Conservation (phyloP, 768 basidiomycete genomes). For the Leccinum imitatum region DNA sequence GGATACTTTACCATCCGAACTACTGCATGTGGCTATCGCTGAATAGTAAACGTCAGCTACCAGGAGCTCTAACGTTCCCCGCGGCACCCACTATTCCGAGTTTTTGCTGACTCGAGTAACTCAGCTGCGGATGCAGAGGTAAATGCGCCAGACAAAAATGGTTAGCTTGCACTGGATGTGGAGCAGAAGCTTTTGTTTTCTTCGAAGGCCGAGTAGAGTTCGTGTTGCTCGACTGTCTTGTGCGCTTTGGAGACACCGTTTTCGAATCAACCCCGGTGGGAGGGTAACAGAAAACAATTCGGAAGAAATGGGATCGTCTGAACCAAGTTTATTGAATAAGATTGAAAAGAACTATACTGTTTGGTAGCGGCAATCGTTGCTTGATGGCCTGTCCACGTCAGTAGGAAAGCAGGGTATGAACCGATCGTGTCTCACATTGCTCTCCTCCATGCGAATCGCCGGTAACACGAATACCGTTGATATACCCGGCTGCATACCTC, state of each 20-base stretch:
- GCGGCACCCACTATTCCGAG: constrained; percentile 21
- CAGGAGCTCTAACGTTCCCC: background rate
- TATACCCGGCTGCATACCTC: too few relatives aligned
- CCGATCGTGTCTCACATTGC: too few relatives aligned
- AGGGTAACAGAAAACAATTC: constrained; percentile 16
- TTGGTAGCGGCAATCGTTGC: too few relatives aligned
- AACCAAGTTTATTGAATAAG: constrained; percentile 1
- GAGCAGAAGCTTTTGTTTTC: constrained; percentile 4
- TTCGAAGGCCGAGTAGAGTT: constrained; percentile 10
- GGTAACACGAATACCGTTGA: too few relatives aligned
- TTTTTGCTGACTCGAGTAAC: constrained; percentile 20
- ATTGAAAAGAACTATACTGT: background rate
- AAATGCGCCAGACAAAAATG: background rate
- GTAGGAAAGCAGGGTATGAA: too few relatives aligned
- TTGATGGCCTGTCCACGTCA: too few relatives aligned
- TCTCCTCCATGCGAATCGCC: too few relatives aligned
- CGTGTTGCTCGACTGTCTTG: constrained; percentile 5
- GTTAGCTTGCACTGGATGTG: background rate
- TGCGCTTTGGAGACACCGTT: constrained; percentile 14
- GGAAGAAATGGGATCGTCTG: constrained; percentile 23
- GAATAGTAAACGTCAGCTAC: constrained; percentile 1
- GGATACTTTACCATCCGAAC: constrained; percentile 17
- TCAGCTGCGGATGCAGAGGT: constrained; percentile 9
- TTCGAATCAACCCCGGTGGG: background rate
- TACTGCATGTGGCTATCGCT: constrained; percentile 23